Conservation (phyloP, 2,329 filamentous ascomycete species). For the Mycosphaerella arachidis region DNA sequence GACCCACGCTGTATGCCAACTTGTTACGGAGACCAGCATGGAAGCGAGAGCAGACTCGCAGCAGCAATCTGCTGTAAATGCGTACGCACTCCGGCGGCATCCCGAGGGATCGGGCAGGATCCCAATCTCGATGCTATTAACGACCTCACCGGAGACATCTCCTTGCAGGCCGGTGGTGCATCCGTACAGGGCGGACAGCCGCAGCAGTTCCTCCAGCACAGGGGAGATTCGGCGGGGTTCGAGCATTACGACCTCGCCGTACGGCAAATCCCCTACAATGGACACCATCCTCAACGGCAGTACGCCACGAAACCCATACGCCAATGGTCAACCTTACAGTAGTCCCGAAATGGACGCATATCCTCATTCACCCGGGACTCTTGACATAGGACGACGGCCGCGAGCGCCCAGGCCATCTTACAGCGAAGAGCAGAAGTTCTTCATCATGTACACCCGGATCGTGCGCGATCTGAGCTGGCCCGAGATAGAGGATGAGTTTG, state of each 20-base stretch:
- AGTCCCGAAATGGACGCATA: not conserved
- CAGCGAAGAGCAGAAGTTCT: conserved; percentile 35
- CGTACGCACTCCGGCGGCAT: not conserved
- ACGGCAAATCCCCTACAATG: not conserved
- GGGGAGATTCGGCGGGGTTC: not conserved
- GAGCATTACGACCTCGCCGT: not conserved
- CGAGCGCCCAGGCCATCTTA: conserved; percentile 29
- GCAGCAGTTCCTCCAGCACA: not conserved
- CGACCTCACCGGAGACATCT: not conserved
- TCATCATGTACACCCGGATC: conserved; percentile 30
- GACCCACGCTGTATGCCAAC: not conserved
- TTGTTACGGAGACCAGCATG: conserved; percentile 1
- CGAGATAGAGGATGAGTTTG: conserved; percentile 28
- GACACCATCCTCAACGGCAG: not conserved
- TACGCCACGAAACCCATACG: not conserved
- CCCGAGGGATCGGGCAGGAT: not conserved
- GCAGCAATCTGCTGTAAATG: not conserved
- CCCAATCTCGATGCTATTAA: conserved; percentile 1
- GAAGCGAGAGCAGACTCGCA: not conserved
- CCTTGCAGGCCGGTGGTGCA: not conserved
- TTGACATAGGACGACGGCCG: conserved; percentile 14
- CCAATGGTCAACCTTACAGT: not conserved
- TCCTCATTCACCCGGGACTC: not conserved
- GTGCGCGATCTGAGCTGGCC: conserved; percentile 29
- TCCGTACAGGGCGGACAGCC: not conserved